phyloP scores from a whole-genome alignment of 148 eudicot genomes.

The Amaranthus palmeri region DNA sequence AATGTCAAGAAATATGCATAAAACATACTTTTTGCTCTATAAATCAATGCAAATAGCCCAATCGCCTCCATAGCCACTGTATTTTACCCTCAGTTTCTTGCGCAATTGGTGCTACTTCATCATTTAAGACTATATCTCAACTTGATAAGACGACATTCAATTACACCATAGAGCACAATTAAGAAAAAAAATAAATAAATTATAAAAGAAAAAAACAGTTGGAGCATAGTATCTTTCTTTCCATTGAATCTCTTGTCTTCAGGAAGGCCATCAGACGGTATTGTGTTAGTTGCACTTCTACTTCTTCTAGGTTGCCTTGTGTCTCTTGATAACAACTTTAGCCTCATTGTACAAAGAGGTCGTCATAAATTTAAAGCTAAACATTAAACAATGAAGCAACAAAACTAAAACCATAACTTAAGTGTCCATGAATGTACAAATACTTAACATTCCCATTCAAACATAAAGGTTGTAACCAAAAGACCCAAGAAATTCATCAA shows the following conservation, averaged over 20 bases:
- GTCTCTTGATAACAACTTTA: no score
- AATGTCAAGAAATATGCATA: slow-evolving; percentile 3
- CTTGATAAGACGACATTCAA: no score
- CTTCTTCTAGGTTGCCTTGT: no score
- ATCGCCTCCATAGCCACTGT: slow-evolving; percentile 94
- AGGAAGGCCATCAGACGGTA: no score
- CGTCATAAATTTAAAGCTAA: background rate
- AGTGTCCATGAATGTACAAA: background rate
- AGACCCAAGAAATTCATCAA: background rate
- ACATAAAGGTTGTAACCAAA: background rate
- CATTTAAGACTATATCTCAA: no score
- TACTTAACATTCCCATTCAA: background rate
- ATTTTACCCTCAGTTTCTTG: slow-evolving; percentile 51
- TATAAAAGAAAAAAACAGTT: no score
- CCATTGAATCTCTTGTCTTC: no score
- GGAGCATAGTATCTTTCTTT: no score
- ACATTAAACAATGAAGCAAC: background rate
- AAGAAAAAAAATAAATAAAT: no score
- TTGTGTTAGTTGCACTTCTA: no score
- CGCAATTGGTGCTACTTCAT: no score
- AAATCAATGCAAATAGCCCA: slow-evolving; percentile 84
- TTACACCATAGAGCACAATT: no score
- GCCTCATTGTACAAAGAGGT: background rate
- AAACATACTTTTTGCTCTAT: slow-evolving; percentile 46
- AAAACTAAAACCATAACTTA: background rate